Percentiles rank a stretch among this genome's conserved stretches.
phyloP scores from a whole-genome alignment of 805 yeast species.

The Yamadazyma nakazawae region DNA sequence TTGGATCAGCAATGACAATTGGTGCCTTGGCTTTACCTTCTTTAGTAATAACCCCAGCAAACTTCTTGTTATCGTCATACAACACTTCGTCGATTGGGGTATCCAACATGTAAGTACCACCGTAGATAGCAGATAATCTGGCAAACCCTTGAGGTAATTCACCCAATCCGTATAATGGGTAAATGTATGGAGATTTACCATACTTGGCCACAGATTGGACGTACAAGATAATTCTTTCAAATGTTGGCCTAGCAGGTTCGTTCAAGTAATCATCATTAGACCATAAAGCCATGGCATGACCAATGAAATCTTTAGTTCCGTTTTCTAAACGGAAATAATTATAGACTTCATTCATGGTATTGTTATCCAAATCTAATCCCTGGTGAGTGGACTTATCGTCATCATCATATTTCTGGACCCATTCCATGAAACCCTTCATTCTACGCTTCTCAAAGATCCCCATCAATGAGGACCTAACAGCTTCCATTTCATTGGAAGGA shows the following conservation, averaged over 20 bases:
- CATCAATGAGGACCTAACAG: conserved; percentile 86
- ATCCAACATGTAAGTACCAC: conserved; percentile 97
- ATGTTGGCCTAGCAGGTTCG: conserved; percentile 88
- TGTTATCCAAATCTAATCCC: conserved; percentile 78
- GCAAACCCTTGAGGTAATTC: conserved; percentile 99
- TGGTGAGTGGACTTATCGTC: conserved; percentile 78
- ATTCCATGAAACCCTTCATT: conserved; percentile 88
- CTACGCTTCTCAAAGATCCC: conserved; percentile 95
- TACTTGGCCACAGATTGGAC: conserved; percentile 89
- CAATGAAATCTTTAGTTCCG: conserved; percentile 94
- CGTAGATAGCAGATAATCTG: conserved; percentile 91
- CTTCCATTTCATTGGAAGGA: conserved; percentile 89
- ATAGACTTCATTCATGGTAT: conserved; percentile 90
- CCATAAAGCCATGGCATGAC: conserved; percentile 98
- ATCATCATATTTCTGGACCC: conserved; percentile 77
- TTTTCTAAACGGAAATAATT: conserved; percentile 84
- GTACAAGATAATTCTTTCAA: conserved; percentile 81
- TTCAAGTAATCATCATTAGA: conserved; percentile 84
- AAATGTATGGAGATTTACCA: conserved; percentile 94
- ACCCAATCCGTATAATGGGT: conserved; percentile 94
- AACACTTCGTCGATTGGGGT: conserved; percentile 90
- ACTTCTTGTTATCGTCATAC: conserved; percentile 62
- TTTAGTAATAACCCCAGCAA: conserved; percentile 84
- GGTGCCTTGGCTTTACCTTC: conserved; percentile 93
- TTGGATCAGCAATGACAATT: conserved; percentile 93